Percentiles rank a stretch among this genome's conserved stretches.
phyloP scores from a whole-genome alignment of 257 asterid species.

The Hygrophila difformis region DNA sequence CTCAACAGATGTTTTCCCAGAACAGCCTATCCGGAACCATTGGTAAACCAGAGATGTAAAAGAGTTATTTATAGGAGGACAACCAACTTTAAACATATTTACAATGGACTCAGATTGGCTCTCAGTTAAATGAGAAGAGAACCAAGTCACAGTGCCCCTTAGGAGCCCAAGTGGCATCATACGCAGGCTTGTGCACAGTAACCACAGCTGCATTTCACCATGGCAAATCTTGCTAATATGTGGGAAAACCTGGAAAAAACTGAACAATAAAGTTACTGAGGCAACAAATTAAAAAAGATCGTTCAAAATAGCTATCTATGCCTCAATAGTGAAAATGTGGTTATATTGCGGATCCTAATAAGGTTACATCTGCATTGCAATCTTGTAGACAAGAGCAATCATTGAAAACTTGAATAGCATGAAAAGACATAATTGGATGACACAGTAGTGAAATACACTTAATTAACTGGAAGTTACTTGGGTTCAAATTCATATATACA shows the following conservation, averaged over 20 bases:
- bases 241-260: constrained; percentile 54
- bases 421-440: background rate
- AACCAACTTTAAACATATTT: constrained; percentile 33
- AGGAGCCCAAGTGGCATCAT: constrained; percentile 84
- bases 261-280: constrained; percentile 36
- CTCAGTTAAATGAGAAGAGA: constrained; percentile 55
- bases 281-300: constrained; percentile 17
- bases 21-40: constrained; percentile 60
- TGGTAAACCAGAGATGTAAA: constrained; percentile 41
- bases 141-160: constrained; percentile 57
- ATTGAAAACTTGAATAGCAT: background rate
- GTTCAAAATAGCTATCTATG: background rate
- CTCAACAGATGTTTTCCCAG: constrained; percentile 59
- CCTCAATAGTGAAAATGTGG: constrained; percentile 1
- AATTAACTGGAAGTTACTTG: constrained; percentile 4
- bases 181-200: constrained; percentile 50
- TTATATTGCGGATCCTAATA: background rate
- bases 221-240: constrained; percentile 45
- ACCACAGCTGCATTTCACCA: constrained; percentile 54
- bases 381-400: background rate
- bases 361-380: background rate
- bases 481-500: background rate
- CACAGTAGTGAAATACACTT: background rate
- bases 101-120: constrained; percentile 43
- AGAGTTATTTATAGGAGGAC: constrained; percentile 31